Conservation (phyloP, 306 rosid species). For the Casuarina equisetifolia region DNA sequence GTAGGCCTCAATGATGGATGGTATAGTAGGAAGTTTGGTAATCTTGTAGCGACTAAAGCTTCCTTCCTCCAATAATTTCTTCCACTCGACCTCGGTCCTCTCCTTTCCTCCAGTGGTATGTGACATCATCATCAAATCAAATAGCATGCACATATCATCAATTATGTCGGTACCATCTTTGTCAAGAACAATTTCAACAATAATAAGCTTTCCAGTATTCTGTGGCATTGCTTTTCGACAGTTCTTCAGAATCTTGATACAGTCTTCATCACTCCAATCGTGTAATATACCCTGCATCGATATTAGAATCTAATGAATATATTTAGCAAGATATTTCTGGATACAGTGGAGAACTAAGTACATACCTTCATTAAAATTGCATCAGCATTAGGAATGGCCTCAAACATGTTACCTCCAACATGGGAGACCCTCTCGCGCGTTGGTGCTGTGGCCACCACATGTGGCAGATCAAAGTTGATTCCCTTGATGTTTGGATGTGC, state of each 20-base stretch:
- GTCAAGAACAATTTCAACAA: constrained; percentile 26
- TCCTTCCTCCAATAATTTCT: constrained; percentile 38
- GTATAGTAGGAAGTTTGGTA: constrained; percentile 49
- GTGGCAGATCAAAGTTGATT: constrained; percentile 44
- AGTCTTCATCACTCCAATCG: constrained; percentile 55
- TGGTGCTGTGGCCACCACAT: constrained; percentile 35
- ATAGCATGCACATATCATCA: constrained; percentile 37
- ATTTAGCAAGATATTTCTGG: too few relatives aligned
- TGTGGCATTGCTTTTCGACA: not conserved
- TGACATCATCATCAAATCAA: constrained; percentile 54
- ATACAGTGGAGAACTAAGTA: not conserved
- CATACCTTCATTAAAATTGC: constrained; percentile 44
- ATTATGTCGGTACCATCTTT: constrained; percentile 43
- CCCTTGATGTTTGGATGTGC: constrained; percentile 37
- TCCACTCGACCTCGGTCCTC: constrained; percentile 63
- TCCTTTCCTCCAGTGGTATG: constrained; percentile 22
- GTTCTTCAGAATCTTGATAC: constrained; percentile 50
- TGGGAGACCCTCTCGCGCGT: constrained; percentile 29
- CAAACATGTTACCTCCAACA: constrained; percentile 43
- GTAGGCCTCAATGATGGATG: constrained; percentile 36
- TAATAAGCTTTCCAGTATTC: not conserved
- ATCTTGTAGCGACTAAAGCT: constrained; percentile 56
- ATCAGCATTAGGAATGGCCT: constrained; percentile 36
- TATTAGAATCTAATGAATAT: too few relatives aligned
- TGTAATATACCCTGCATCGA: constrained; percentile 57